Evolutionary conservation across 768 basidiomycete species (phyloP).

Genomic region (Pholiota microspora): DNA sequence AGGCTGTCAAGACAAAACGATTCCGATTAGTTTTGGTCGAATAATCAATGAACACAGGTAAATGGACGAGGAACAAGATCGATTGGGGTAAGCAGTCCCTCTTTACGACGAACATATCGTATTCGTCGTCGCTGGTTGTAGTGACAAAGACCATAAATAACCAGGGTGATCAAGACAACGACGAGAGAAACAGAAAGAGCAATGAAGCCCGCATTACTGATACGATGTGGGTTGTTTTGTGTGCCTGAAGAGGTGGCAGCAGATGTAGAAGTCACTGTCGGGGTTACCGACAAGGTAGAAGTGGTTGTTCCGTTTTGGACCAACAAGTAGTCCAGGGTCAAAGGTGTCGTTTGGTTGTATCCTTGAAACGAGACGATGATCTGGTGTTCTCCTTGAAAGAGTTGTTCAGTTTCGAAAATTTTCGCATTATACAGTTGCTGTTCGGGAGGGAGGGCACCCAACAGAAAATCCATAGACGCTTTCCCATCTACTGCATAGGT

Average conservation of each 20-base stretch:
- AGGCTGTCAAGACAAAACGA: too few species aligned
- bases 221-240: too few species aligned
- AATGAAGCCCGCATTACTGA: slow-evolving; percentile 18
- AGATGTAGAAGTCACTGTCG: too few species aligned
- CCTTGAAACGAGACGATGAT: slow-evolving; percentile 23
- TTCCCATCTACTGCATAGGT: slow-evolving; percentile 23
- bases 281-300: too few species aligned
- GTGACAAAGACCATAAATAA: slow-evolving; percentile 9
- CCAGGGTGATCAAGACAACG: slow-evolving; percentile 14
- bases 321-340: slow-evolving; percentile 24
- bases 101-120: not conserved
- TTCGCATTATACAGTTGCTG: slow-evolving; percentile 17
- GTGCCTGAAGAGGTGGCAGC: too few species aligned
- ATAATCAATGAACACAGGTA: too few species aligned
- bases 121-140: slow-evolving; percentile 12
- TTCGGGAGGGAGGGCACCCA: slow-evolving; percentile 16
- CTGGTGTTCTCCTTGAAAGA: slow-evolving; percentile 20
- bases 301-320: slow-evolving; percentile 25
- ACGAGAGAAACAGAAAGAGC: slow-evolving; percentile 22
- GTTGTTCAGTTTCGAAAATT: slow-evolving; percentile 23
- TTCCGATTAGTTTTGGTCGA: too few species aligned
- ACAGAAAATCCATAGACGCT: slow-evolving; percentile 14
- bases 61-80: not conserved
- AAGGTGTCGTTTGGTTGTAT: slow-evolving; percentile 19
- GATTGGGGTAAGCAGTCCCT: not conserved